Conservation (phyloP, 2,329 filamentous ascomycete species). For the Penicillium fuscoglaucum region DNA sequence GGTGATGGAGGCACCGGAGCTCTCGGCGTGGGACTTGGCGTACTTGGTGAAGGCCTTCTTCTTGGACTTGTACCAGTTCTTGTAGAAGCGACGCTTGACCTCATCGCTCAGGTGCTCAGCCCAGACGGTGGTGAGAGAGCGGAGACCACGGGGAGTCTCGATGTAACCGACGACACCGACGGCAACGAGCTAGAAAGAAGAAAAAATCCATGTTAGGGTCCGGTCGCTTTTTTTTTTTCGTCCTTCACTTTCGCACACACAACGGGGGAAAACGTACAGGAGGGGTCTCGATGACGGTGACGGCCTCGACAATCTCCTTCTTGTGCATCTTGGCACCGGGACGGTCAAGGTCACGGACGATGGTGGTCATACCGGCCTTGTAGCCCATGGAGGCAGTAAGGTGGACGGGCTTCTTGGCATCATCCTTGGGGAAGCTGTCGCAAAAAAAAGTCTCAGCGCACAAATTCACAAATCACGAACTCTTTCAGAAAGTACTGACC, state of each 20-base stretch:
- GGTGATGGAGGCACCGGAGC: slow-evolving; percentile 83
- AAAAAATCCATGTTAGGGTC: slow-evolving; percentile 2
- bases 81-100: slow-evolving; percentile 99
- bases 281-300: slow-evolving; percentile 86
- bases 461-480: slow-evolving; percentile 15
- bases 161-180: slow-evolving; percentile 99
- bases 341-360: slow-evolving; percentile 98
- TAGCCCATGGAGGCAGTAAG: slow-evolving; percentile 98
- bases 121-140: slow-evolving; percentile 99
- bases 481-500: slow-evolving; percentile 58
- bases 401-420: slow-evolving; percentile 99
- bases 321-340: slow-evolving; percentile 99
- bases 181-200: slow-evolving; percentile 81
- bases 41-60: slow-evolving; percentile 99
- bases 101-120: slow-evolving; percentile 99
- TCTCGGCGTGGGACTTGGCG: slow-evolving; percentile 99
- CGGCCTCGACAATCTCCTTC: slow-evolving; percentile 93
- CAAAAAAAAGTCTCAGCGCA: slow-evolving; percentile 34
- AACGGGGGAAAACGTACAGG: slow-evolving; percentile 67
- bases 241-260: background rate
- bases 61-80: slow-evolving; percentile 99
- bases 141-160: slow-evolving; percentile 98
- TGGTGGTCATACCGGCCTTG: slow-evolving; percentile 99
- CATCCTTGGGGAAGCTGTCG: slow-evolving; percentile 97
- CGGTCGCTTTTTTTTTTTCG: slow-evolving; percentile 20